A percentile compares a stretch with the other conserved stretches of the same genome.
These are phyloP conservation scores for Talaromyces sp. DNA, from an alignment of 2,329 filamentous ascomycete genomes.

Conservation along the genomic window DNA sequence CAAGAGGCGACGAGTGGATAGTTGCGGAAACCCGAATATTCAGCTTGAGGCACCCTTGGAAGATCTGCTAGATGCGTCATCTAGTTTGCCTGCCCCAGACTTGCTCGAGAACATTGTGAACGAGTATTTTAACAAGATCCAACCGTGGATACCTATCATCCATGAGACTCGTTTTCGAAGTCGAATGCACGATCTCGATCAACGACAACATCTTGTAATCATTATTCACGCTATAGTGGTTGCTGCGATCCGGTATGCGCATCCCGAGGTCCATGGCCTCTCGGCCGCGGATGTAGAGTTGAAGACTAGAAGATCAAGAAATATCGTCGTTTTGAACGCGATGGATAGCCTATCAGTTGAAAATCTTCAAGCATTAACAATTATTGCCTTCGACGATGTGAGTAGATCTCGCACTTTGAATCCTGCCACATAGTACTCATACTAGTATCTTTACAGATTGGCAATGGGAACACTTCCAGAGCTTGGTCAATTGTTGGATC, in stretches of 20 bases:
- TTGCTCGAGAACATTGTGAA: constrained; percentile 12
- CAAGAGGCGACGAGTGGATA: constrained; percentile 7
- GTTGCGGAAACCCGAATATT: constrained; percentile 4
- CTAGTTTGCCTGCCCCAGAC: constrained; percentile 1
- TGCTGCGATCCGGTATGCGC: constrained; percentile 19
- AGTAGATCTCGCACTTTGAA: not conserved
- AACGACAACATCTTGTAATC: constrained; percentile 29
- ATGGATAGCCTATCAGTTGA: constrained; percentile 29
- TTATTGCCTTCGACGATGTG: constrained; percentile 45
- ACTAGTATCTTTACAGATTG: not conserved
- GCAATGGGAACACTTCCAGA: not conserved
- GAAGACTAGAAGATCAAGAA: constrained; percentile 9
- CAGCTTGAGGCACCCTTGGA: constrained; percentile 1
- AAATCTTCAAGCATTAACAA: constrained; percentile 29
- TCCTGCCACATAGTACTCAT: not conserved
- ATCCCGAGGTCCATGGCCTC: not conserved
- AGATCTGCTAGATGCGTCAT: not conserved
- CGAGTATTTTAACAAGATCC: constrained; percentile 13
- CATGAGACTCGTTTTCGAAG: constrained; percentile 16
- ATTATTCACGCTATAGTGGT: constrained; percentile 43
- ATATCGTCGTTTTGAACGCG: constrained; percentile 17
- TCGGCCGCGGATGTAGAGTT: not conserved
- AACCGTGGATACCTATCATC: constrained; percentile 22
- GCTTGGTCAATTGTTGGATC: not conserved
- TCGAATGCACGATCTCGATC: constrained; percentile 22